These are phyloP conservation scores for Rhynchosporium graminicola DNA, from an alignment of 2,329 filamentous ascomycete species.

Conservation along the genomic window DNA sequence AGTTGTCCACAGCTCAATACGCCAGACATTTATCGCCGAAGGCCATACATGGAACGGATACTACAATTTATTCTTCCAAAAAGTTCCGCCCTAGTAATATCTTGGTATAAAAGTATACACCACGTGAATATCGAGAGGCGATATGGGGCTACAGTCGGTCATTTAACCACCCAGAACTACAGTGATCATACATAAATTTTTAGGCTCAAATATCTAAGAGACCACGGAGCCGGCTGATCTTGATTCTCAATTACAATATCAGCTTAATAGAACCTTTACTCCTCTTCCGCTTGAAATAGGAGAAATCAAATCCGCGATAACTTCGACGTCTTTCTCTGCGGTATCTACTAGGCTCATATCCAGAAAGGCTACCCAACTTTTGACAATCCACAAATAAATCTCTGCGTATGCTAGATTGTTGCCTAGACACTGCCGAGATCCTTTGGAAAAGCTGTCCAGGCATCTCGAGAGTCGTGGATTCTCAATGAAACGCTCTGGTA, in stretches of 20 bases:
- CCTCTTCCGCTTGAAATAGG: slow-evolving; percentile 8
- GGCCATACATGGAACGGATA: no score
- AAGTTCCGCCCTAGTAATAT: not conserved
- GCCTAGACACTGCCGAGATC: slow-evolving; percentile 19
- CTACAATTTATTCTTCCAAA: no score
- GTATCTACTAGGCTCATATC: slow-evolving; percentile 17
- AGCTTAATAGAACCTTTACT: slow-evolving; percentile 13
- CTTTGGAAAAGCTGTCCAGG: slow-evolving; percentile 36
- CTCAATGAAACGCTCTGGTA: slow-evolving; percentile 45
- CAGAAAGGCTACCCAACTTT: slow-evolving; percentile 15
- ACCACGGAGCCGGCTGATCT: no score
- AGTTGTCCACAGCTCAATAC: no score
- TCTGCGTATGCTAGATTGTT: slow-evolving; percentile 23
- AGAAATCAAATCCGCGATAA: slow-evolving; percentile 21
- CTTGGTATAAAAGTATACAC: not conserved
- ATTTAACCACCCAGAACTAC: not conserved
- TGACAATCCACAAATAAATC: slow-evolving; percentile 14
- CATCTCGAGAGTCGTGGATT: slow-evolving; percentile 41
- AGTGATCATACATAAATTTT: no score
- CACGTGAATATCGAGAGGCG: not conserved
- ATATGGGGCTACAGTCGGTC: not conserved
- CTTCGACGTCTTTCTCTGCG: slow-evolving; percentile 8
- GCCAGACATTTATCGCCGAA: no score
- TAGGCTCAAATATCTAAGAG: no score
- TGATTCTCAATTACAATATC: not conserved